These are phyloP conservation scores for Mesostigma viride DNA, from an alignment of 139 green algal species.

Conservation along the genomic window DNA sequence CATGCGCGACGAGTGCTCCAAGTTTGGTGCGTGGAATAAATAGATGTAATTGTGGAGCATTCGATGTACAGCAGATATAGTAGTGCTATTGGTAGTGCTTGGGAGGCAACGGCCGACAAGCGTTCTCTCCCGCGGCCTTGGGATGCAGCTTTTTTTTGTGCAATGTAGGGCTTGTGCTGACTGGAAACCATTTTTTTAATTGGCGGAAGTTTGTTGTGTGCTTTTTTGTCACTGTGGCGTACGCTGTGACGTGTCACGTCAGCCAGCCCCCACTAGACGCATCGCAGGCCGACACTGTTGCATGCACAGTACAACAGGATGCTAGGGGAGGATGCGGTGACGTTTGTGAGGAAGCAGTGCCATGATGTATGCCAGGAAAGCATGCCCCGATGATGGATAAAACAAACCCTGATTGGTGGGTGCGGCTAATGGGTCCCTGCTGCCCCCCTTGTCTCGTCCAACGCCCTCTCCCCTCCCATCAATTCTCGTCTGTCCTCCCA, in stretches of 20 bases:
- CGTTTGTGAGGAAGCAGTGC: too few relatives aligned
- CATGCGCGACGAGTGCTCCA: conserved; percentile 59
- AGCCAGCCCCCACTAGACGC: too few relatives aligned
- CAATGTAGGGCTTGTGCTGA: not conserved
- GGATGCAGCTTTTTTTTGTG: not conserved
- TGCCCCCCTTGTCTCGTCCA: too few relatives aligned
- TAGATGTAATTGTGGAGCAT: not conserved
- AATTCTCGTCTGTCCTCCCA: too few relatives aligned
- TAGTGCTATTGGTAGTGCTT: not conserved
- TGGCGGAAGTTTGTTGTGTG: not conserved
- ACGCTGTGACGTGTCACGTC: not conserved
- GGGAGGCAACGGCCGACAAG: not conserved
- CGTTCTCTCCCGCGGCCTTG: not conserved
- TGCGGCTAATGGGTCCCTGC: too few relatives aligned
- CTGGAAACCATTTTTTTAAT: conserved; percentile 6
- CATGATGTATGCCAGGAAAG: too few relatives aligned
- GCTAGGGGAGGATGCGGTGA: too few relatives aligned
- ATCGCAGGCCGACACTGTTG: too few relatives aligned
- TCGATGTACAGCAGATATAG: not conserved
- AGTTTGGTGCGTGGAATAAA: conserved; percentile 43
- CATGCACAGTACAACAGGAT: too few relatives aligned
- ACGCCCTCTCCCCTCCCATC: too few relatives aligned
- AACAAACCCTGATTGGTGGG: too few relatives aligned
- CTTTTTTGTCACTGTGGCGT: not conserved
- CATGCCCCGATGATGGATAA: too few relatives aligned